A percentile compares a stretch with the other conserved stretches of the same genome.
Conservation (phyloP, 768 basidiomycete genomes). For the Lentinula guzmanii region DNA sequence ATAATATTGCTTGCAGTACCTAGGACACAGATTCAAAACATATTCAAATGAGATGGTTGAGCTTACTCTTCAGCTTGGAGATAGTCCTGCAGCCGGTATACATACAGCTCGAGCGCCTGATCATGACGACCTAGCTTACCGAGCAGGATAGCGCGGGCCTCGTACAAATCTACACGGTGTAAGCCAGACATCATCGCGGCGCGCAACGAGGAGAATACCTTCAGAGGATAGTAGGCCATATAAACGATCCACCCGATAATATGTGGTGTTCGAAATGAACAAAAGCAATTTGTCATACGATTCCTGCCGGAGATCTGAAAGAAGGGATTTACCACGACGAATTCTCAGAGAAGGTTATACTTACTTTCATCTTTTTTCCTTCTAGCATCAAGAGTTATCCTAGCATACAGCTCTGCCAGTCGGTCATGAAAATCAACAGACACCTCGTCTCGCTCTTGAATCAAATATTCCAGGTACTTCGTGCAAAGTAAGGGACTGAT, state of each 20-base stretch:
- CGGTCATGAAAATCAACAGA: constrained; percentile 77
- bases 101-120: constrained; percentile 92
- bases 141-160: constrained; percentile 87
- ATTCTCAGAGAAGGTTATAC: constrained; percentile 9
- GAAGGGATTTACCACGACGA: background rate
- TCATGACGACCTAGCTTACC: constrained; percentile 90
- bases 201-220: constrained; percentile 36
- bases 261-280: constrained; percentile 67
- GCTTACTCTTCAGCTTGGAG: constrained; percentile 83
- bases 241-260: constrained; percentile 73
- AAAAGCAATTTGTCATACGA: constrained; percentile 65
- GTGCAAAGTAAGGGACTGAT: constrained; percentile 65
- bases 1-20: constrained; percentile 88
- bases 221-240: constrained; percentile 79
- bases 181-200: background rate
- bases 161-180: constrained; percentile 61
- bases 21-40: constrained; percentile 20
- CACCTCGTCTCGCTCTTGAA: constrained; percentile 66
- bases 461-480: constrained; percentile 81
- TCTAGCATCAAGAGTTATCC: constrained; percentile 55
- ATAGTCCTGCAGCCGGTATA: constrained; percentile 80
- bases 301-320: constrained; percentile 40
- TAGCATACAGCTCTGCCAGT: constrained; percentile 81
- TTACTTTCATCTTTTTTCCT: constrained; percentile 53
- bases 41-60: background rate